A percentile compares a stretch with the other conserved stretches of the same genome.
Conservation (phyloP, 2,329 filamentous ascomycete genomes). For the Neoarthrinium moseri region DNA sequence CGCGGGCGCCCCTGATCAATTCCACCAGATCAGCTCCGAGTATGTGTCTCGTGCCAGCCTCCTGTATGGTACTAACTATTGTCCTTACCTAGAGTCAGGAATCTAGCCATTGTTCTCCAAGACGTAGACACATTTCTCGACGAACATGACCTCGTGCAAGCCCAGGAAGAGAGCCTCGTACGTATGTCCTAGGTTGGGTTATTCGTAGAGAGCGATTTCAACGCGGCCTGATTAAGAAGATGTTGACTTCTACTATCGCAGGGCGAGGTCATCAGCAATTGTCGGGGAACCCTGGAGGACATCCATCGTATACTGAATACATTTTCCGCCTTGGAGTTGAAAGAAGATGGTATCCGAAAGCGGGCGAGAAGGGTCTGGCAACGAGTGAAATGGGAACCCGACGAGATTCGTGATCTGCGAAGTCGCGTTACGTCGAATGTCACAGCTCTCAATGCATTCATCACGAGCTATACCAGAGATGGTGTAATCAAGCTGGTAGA, state of each 20-base stretch:
- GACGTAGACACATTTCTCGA: no score
- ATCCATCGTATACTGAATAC: not conserved
- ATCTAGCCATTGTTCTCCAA: no score
- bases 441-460: constrained; percentile 7
- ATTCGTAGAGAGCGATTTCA: no score
- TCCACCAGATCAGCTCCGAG: constrained; percentile 22
- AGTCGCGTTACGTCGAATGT: constrained; percentile 15
- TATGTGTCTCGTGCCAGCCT: no score
- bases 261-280: constrained; percentile 14
- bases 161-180: no score
- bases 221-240: not conserved
- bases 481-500: not conserved
- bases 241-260: no score
- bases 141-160: no score
- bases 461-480: not conserved
- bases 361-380: constrained; percentile 22
- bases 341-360: constrained; percentile 8
- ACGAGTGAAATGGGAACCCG: constrained; percentile 20
- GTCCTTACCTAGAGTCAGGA: no score
- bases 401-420: constrained; percentile 18
- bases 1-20: constrained; percentile 23
- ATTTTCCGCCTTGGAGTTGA: constrained; percentile 9
- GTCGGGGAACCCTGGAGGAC: constrained; percentile 14
- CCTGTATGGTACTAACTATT: no score
- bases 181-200: no score